A percentile compares a stretch with the other conserved stretches of the same genome.
These are phyloP conservation scores for Corylus avellana DNA, from an alignment of 306 rosid genomes.

Conservation along the genomic window DNA sequence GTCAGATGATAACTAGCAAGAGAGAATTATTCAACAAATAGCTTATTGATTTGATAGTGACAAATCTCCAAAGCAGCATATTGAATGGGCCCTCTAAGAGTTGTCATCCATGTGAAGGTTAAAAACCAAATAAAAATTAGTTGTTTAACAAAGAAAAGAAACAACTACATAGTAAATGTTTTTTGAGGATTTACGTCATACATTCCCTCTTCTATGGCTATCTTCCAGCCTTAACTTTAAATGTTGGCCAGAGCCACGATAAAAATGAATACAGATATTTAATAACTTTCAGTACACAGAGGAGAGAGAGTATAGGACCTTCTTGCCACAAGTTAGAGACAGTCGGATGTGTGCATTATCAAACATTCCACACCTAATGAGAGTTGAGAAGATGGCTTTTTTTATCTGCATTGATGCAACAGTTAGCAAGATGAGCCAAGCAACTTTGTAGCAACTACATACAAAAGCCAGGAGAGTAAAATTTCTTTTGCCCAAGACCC, in stretches of 20 bases:
- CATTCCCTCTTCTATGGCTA: background rate
- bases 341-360: constrained; percentile 76
- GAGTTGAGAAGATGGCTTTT: constrained; percentile 77
- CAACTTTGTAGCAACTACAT: constrained; percentile 8
- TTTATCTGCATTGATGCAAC: constrained; percentile 56
- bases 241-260: background rate
- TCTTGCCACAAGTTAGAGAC: constrained; percentile 79
- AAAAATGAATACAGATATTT: background rate
- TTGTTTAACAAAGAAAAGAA: background rate
- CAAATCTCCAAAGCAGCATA: background rate
- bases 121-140: background rate
- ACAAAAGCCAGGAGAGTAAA: background rate
- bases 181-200: background rate
- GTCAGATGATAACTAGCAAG: background rate
- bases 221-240: constrained; percentile 5
- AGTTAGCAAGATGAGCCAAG: constrained; percentile 17
- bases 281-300: background rate
- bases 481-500: constrained; percentile 13
- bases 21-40: background rate
- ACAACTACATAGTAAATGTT: no score
- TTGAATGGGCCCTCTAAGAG: background rate
- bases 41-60: background rate
- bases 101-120: background rate
- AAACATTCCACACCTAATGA: constrained; percentile 80
- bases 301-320: constrained; percentile 44